These are phyloP conservation scores for Gautieria morchelliformis DNA, from an alignment of 768 basidiomycete species.

Conservation along the genomic window DNA sequence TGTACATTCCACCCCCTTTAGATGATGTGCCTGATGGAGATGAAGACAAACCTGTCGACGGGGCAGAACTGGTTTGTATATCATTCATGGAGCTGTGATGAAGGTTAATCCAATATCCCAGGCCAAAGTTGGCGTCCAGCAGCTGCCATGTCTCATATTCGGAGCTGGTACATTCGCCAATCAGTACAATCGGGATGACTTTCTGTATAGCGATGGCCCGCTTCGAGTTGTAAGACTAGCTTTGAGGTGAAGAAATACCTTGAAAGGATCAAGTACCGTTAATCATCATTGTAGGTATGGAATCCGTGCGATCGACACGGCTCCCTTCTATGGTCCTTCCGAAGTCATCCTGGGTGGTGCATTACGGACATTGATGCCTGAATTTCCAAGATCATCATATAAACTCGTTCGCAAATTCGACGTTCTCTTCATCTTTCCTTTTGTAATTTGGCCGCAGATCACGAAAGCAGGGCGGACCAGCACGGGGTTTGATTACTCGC, in stretches of 20 bases:
- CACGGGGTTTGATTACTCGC: constrained; percentile 61
- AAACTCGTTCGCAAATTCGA: constrained; percentile 41
- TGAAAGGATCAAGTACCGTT: neutral
- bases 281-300: constrained; percentile 48
- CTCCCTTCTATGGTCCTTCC: constrained; percentile 71
- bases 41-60: constrained; percentile 29
- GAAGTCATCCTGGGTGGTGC: constrained; percentile 68
- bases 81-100: neutral
- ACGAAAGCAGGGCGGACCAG: constrained; percentile 84
- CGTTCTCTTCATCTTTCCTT: neutral
- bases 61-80: constrained; percentile 25
- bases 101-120: constrained; percentile 11
- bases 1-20: constrained; percentile 24
- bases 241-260: constrained; percentile 41
- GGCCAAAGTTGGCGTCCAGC: constrained; percentile 25
- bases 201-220: constrained; percentile 46
- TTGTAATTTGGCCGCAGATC: constrained; percentile 36
- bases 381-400: constrained; percentile 75
- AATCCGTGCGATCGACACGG: constrained; percentile 73
- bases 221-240: constrained; percentile 64
- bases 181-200: constrained; percentile 54
- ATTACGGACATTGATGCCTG: constrained; percentile 44
- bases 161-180: constrained; percentile 65
- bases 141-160: constrained; percentile 45
- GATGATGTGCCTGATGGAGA: constrained; percentile 32